phyloP scores from a whole-genome alignment of 148 eudicot species.

The Euryodendron excelsum region DNA sequence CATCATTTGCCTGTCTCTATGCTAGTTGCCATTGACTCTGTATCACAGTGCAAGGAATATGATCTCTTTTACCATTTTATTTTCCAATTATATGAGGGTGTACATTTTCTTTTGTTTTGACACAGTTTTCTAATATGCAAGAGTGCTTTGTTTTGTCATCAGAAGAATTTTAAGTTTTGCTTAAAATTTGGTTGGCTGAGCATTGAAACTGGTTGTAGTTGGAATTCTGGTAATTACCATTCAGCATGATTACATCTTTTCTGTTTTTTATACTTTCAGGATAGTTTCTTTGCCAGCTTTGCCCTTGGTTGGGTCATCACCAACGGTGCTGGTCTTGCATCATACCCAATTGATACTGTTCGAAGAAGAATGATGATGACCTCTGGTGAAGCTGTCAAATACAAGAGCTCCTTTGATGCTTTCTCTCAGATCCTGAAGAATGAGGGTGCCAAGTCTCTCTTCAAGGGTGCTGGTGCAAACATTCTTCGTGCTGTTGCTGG shows the following conservation, averaged over 20 bases:
- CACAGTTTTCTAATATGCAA: background rate
- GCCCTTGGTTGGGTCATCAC: background rate
- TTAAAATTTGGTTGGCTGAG: background rate
- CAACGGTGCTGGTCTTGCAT: background rate
- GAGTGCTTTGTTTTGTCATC: background rate
- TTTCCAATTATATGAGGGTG: too few relatives aligned
- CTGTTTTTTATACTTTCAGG: background rate
- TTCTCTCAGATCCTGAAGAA: background rate
- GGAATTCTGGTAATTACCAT: background rate
- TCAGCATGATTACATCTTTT: background rate
- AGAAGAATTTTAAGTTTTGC: background rate
- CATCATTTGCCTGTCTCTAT: background rate
- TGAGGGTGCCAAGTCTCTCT: background rate
- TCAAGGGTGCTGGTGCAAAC: constrained; percentile 8
- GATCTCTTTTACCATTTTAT: too few relatives aligned
- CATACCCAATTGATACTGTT: background rate
- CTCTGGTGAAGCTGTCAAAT: background rate
- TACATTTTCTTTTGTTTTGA: too few relatives aligned
- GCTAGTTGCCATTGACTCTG: background rate
- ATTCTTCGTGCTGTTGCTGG: constrained; percentile 33
- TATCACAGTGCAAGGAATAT: background rate
- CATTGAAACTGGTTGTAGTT: background rate
- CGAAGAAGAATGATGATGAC: background rate
- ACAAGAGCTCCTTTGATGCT: background rate
- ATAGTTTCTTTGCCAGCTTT: constrained; percentile 17